Conservation (phyloP, 2,329 filamentous ascomycete species). For the Cadophora malorum region DNA sequence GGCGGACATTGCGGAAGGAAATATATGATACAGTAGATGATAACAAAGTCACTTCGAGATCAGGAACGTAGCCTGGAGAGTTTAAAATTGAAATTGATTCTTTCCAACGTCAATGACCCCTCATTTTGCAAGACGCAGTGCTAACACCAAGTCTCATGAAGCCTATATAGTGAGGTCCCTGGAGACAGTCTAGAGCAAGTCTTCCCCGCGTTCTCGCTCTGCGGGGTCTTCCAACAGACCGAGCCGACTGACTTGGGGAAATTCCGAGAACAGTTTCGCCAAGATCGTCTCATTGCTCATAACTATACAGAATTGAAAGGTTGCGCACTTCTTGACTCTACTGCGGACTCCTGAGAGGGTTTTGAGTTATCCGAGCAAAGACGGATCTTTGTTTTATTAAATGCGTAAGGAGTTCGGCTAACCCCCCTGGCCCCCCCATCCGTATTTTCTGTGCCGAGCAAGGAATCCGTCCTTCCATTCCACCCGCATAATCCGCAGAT, state of each 20-base stretch:
- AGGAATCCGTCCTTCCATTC: not conserved
- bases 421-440: not conserved
- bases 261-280: not conserved
- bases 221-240: conserved; percentile 1
- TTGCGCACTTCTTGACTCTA: too few species aligned
- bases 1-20: not conserved
- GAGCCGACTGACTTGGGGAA: not conserved
- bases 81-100: too few species aligned
- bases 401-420: not conserved
- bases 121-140: too few species aligned
- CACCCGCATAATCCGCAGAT: not conserved
- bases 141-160: not conserved
- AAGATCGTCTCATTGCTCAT: too few species aligned
- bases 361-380: too few species aligned
- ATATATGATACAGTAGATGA: not conserved
- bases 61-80: too few species aligned
- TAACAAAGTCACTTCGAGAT: too few species aligned
- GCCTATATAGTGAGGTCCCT: not conserved
- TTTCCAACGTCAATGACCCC: too few species aligned
- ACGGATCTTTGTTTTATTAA: too few species aligned
- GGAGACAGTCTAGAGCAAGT: not conserved
- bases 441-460: not conserved
- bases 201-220: conserved; percentile 3
- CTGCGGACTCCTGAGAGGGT: too few species aligned
- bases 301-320: too few species aligned